Percentiles rank a stretch among this genome's conserved stretches.
These are phyloP conservation scores for Cunninghamia lanceolata DNA, from an alignment of 75 land plant species.

Conservation along the genomic window DNA sequence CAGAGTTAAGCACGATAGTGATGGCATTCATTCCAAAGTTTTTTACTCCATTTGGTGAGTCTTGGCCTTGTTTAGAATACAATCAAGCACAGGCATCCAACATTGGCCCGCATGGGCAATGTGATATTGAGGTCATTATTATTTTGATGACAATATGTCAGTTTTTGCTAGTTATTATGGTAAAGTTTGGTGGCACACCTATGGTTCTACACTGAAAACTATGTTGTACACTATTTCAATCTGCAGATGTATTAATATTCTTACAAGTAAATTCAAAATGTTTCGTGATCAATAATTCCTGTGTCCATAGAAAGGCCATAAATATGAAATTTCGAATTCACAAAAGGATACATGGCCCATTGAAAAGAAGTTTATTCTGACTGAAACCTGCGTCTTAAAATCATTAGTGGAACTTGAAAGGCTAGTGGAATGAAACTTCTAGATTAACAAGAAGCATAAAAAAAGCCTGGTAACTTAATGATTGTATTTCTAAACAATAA, in stretches of 20 bases:
- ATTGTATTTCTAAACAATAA: background rate
- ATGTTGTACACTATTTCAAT: background rate
- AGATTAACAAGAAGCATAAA: background rate
- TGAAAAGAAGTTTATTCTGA: background rate
- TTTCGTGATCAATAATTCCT: no score
- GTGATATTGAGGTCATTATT: background rate
- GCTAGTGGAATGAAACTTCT: background rate
- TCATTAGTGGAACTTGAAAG: background rate
- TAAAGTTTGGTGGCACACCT: background rate
- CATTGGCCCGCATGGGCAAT: background rate
- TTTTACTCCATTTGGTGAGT: background rate
- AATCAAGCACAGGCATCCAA: background rate
- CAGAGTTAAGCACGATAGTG: background rate
- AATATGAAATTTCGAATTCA: background rate
- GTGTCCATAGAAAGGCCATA: background rate
- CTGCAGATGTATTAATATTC: background rate
- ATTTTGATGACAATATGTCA: background rate
- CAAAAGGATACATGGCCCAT: background rate
- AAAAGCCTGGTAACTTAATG: background rate
- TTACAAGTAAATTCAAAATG: background rate
- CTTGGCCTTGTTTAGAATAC: background rate
- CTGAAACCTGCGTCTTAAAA: background rate
- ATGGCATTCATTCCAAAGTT: background rate
- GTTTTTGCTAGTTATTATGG: background rate
- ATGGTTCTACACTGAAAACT: background rate